Evolutionary conservation across 495 filamentous ascomycete species (phyloP), one percentile per base, ranked within the genome.

Genomic region (Apodospora peruviana): DNA sequence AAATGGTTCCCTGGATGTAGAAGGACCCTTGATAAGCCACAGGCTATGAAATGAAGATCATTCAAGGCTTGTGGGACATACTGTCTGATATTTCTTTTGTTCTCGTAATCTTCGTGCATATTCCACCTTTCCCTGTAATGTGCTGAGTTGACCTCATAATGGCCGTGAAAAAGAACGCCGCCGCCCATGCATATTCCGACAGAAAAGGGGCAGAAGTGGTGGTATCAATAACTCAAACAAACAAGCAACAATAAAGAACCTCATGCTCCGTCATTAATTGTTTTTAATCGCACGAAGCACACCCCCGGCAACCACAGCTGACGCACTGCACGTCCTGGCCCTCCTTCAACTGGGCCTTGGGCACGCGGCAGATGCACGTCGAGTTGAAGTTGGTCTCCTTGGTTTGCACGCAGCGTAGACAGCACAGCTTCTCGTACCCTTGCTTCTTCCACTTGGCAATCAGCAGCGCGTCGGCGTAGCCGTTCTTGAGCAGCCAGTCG

Each of bases 391-490:
- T 97, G 19, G 91, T 96, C 76, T 99, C 94, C 67, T 96, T 96
- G 3, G 93, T 96, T 65, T 99, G 93, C 46, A 99, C 90, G 68
- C 93, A 99, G 52, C 90, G 84, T 45, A 96, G 74, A 62, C 93
- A 99, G 65, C 93, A 99, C 7, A 98, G 69, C 85, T 97, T 96
- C 71, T 97, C 93, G 69, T 99, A 99, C 18, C 93, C 94, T 60
- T 91, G 86, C 71, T 97, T 99, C 79, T 99, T 99, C 93, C 93
- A 99, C 71, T 99, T 97, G 14, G 93, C 93, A 61, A 99, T 97
- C 53, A 99, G 72, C 66, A 86, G 91, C 17, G 86, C 80, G 72
- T 99, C 93, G 9, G 88, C 93, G 66, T 99, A 97, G 40, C 84
- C 83, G 65, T 96, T 95, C 78, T 99, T 99, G 39, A 97, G 75